A percentile compares a stretch with the other conserved stretches of the same genome.
Evolutionary conservation across 371 early-diverging fungal genomes (phyloP).

Genomic region (Synchytrium microbalum): DNA sequence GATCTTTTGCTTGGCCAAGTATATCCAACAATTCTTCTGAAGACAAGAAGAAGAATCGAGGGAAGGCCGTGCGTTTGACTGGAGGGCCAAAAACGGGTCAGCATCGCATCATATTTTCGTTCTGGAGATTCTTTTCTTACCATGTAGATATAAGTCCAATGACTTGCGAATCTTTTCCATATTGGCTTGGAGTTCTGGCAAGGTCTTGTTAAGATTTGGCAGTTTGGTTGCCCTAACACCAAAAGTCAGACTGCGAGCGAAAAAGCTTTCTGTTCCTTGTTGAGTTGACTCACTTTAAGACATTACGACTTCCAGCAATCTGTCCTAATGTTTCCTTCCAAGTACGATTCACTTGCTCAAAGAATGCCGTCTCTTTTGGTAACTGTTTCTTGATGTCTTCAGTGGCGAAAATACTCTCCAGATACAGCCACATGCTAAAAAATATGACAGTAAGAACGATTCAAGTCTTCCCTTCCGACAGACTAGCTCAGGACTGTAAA

Average conservation of each 20-base stretch:
- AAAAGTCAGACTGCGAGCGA: too few relatives aligned
- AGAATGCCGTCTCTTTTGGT: constrained; percentile 44
- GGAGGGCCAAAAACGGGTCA: too few relatives aligned
- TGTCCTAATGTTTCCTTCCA: constrained; percentile 33
- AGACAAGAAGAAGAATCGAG: constrained; percentile 49
- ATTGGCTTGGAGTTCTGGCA: constrained; percentile 43
- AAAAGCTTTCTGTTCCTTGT: neutral
- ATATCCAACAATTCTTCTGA: constrained; percentile 50
- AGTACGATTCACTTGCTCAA: constrained; percentile 37
- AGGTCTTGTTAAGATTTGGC: constrained; percentile 32
- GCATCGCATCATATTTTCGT: too few relatives aligned
- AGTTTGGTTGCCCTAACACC: constrained; percentile 33
- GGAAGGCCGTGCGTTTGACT: constrained; percentile 48
- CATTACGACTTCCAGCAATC: constrained; percentile 34
- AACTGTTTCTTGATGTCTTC: constrained; percentile 53
- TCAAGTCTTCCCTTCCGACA: neutral
- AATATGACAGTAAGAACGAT: neutral
- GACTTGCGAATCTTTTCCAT: constrained; percentile 51
- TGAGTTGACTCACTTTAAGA: neutral
- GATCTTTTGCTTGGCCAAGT: constrained; percentile 45
- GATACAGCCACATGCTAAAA: constrained; percentile 37
- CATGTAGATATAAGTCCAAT: constrained; percentile 45
- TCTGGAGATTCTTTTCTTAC: constrained; percentile 2
- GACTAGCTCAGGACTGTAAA: too few relatives aligned
- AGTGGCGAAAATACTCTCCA: constrained; percentile 51